phyloP scores from a whole-genome alignment of 1,284 basidiomycete genomes.

The Puccinia coronata region DNA sequence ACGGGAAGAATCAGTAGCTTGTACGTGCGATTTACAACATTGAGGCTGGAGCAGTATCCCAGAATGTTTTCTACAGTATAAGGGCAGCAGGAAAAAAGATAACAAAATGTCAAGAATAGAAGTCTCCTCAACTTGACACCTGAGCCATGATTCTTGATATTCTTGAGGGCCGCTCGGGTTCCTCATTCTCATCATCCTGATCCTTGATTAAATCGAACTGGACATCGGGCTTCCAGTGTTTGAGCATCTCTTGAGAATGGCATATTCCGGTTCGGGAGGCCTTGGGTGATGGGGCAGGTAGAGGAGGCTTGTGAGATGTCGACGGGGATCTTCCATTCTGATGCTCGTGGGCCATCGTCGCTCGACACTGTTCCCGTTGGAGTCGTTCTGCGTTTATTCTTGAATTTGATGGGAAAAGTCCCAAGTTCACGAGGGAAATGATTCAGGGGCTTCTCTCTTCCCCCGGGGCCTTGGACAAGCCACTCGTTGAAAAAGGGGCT shows the following conservation, averaged over 20 bases:
- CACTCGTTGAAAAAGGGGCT: not conserved
- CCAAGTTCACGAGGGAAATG: too few species aligned
- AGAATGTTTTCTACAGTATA: not conserved
- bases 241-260: slow-evolving; percentile 32
- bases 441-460: not conserved
- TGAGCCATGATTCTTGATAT: slow-evolving; percentile 32
- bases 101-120: not conserved
- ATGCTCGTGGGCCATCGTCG: not conserved
- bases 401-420: not conserved
- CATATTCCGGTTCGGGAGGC: slow-evolving; percentile 36
- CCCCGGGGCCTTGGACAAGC: not conserved
- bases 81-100: not conserved
- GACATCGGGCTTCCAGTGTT: slow-evolving; percentile 42
- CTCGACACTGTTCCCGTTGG: not conserved
- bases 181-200: slow-evolving; percentile 34
- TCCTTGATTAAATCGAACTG: slow-evolving; percentile 17
- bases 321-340: not conserved
- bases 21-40: not conserved
- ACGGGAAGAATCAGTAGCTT: not conserved
- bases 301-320: not conserved
- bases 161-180: slow-evolving; percentile 38
- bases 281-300: not conserved
- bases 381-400: not conserved
- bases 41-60: not conserved
- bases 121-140: slow-evolving; percentile 20